These are phyloP conservation scores for Pseudogymnoascus sp. DNA, from an alignment of 2,329 filamentous ascomycete genomes.

Conservation along the genomic window DNA sequence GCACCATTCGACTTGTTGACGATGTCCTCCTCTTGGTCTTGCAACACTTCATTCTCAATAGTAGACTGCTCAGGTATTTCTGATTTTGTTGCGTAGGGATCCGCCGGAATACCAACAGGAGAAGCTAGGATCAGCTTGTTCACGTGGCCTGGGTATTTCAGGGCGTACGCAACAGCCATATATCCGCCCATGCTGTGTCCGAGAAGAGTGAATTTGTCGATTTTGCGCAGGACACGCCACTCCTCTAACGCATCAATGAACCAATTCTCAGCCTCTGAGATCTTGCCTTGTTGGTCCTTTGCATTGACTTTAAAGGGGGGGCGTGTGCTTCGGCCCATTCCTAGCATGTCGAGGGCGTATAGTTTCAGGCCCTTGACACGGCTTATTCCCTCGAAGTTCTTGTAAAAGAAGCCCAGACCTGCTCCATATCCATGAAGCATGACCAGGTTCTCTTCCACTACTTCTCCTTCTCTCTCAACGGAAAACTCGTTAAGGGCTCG, in stretches of 20 bases:
- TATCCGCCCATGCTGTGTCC: constrained; percentile 94
- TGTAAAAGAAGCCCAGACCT: constrained; percentile 95
- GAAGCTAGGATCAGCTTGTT: constrained; percentile 96
- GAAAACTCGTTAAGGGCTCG: constrained; percentile 89
- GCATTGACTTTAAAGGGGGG: constrained; percentile 78
- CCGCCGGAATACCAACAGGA: constrained; percentile 88
- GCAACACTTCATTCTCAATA: constrained; percentile 68
- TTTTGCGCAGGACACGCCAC: constrained; percentile 80
- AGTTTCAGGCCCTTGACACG: constrained; percentile 75
- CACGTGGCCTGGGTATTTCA: constrained; percentile 89
- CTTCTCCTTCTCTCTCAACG: constrained; percentile 72
- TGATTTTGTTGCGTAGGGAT: constrained; percentile 79
- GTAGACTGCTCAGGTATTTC: constrained; percentile 68
- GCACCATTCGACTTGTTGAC: constrained; percentile 31
- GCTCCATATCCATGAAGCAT: constrained; percentile 97
- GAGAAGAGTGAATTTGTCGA: constrained; percentile 87
- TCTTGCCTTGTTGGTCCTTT: constrained; percentile 72
- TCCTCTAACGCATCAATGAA: constrained; percentile 95
- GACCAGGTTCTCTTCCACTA: constrained; percentile 76
- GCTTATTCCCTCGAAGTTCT: constrained; percentile 86
- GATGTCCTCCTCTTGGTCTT: constrained; percentile 54
- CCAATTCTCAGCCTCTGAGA: constrained; percentile 85
- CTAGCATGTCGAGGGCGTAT: constrained; percentile 88
- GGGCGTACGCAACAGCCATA: constrained; percentile 85
- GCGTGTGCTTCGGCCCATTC: constrained; percentile 83